Conservation (phyloP, 805 yeast genomes). For the Metschnikowia picachoensis region DNA sequence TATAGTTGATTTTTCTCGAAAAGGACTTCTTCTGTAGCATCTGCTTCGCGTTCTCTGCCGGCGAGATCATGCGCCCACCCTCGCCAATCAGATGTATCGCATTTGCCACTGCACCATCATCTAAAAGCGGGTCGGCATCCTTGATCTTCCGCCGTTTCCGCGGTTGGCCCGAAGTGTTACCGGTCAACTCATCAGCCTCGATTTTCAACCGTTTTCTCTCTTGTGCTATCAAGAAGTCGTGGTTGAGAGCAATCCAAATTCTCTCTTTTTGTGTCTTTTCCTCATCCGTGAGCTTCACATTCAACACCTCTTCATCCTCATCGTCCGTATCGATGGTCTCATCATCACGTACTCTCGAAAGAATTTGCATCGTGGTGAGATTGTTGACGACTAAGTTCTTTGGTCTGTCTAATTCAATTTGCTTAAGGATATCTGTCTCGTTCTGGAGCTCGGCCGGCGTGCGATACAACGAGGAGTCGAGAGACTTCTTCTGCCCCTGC, state of each 20-base stretch:
- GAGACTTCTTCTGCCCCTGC: conserved; percentile 20
- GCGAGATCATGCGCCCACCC: conserved; percentile 45
- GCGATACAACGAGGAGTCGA: conserved; percentile 19
- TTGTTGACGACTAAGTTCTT: conserved; percentile 47
- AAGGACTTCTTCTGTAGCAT: conserved; percentile 73
- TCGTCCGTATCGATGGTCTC: conserved; percentile 61
- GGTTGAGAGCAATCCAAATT: conserved; percentile 87
- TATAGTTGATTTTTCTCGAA: conserved; percentile 88
- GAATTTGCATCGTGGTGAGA: conserved; percentile 56
- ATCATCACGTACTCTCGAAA: conserved; percentile 53
- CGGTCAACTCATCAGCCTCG: conserved; percentile 85
- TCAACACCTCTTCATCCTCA: conserved; percentile 76
- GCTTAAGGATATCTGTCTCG: conserved; percentile 15
- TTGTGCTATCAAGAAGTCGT: conserved; percentile 79
- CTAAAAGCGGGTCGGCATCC: conserved; percentile 21
- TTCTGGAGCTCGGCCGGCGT: conserved; percentile 19
- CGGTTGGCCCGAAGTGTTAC: conserved; percentile 49
- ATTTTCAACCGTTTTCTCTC: conserved; percentile 77
- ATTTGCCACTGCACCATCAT: conserved; percentile 26
- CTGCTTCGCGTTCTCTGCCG: conserved; percentile 75
- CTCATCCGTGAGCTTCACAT: conserved; percentile 57
- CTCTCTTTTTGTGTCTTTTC: conserved; percentile 73
- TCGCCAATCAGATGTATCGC: conserved; percentile 40
- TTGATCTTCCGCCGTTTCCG: conserved; percentile 39
- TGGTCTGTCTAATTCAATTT: conserved; percentile 31